phyloP scores from a whole-genome alignment of 2,329 filamentous ascomycete species.

The Alternaria triticimaculans region DNA sequence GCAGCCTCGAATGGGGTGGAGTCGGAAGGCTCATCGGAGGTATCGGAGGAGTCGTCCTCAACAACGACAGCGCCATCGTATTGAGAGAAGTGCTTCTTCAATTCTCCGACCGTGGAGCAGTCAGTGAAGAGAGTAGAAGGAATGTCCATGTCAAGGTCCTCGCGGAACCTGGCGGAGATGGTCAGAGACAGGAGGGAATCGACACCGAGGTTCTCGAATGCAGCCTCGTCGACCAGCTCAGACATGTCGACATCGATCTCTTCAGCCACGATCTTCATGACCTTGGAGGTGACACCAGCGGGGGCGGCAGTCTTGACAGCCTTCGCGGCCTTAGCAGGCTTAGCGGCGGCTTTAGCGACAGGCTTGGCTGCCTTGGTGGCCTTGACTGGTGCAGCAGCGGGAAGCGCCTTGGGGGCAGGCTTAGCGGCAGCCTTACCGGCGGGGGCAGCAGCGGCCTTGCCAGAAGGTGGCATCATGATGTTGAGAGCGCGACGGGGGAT shows the following conservation, averaged over 20 bases:
- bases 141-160: conserved; percentile 66
- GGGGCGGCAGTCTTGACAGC: conserved; percentile 52
- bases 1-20: conserved; percentile 53
- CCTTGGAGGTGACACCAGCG: conserved; percentile 57
- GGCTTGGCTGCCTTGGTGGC: conserved; percentile 56
- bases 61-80: conserved; percentile 52
- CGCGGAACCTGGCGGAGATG: conserved; percentile 67
- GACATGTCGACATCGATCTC: conserved; percentile 67
- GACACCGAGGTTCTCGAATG: conserved; percentile 68
- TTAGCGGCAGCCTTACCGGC: conserved; percentile 45
- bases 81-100: conserved; percentile 63
- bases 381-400: conserved; percentile 45
- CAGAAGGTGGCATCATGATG: conserved; percentile 69
- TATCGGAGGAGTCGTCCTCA: conserved; percentile 52
- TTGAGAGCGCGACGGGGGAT: conserved; percentile 72
- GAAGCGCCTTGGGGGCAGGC: conserved; percentile 44
- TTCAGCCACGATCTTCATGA: conserved; percentile 71
- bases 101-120: conserved; percentile 64
- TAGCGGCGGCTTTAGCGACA: conserved; percentile 49
- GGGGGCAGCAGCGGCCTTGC: conserved; percentile 49
- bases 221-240: conserved; percentile 65
- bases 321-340: conserved; percentile 55
- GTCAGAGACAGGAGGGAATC: conserved; percentile 68
- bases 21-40: conserved; percentile 47
- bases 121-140: conserved; percentile 67